Evolutionary conservation across 495 filamentous ascomycete species (phyloP).

Genomic region (Beverwykella pulmonaria): DNA sequence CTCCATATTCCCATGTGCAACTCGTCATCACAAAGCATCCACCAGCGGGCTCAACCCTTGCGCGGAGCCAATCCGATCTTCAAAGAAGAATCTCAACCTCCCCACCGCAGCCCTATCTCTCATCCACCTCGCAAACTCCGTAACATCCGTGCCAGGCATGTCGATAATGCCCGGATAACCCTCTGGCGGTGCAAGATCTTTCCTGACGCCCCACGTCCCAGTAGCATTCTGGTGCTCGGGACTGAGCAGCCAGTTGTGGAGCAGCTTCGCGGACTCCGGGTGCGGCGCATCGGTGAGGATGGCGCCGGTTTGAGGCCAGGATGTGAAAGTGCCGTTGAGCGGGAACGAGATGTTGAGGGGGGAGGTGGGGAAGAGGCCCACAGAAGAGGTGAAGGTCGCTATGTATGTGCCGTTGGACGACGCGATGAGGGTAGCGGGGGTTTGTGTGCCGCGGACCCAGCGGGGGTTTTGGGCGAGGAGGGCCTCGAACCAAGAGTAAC

Average conservation of each 20-base stretch:
- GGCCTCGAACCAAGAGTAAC: constrained; percentile 46
- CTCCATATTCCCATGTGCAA: no score
- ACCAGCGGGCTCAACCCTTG: constrained; percentile 42
- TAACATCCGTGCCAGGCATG: constrained; percentile 34
- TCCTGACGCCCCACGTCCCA: constrained; percentile 11
- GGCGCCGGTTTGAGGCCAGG: constrained; percentile 45
- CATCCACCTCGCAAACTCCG: constrained; percentile 44
- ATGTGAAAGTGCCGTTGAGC: constrained; percentile 39
- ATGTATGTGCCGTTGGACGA: constrained; percentile 27
- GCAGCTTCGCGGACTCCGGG: constrained; percentile 45
- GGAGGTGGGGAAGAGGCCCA: neutral
- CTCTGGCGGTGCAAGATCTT: constrained; percentile 9
- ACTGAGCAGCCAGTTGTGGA: constrained; percentile 43
- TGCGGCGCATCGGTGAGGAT: constrained; percentile 45
- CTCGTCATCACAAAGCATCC: constrained; percentile 41
- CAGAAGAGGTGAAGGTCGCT: constrained; percentile 8
- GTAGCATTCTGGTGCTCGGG: constrained; percentile 31
- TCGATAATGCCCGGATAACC: constrained; percentile 35
- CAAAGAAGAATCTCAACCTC: constrained; percentile 42
- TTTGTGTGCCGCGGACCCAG: constrained; percentile 47
- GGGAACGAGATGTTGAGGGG: constrained; percentile 24
- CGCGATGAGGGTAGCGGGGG: constrained; percentile 37
- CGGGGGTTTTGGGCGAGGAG: constrained; percentile 44
- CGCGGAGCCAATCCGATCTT: constrained; percentile 40
- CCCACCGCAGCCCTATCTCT: constrained; percentile 39